Evolutionary conservation across 805 yeast genomes (phyloP).

Genomic region (Starmerella riodocensis): DNA sequence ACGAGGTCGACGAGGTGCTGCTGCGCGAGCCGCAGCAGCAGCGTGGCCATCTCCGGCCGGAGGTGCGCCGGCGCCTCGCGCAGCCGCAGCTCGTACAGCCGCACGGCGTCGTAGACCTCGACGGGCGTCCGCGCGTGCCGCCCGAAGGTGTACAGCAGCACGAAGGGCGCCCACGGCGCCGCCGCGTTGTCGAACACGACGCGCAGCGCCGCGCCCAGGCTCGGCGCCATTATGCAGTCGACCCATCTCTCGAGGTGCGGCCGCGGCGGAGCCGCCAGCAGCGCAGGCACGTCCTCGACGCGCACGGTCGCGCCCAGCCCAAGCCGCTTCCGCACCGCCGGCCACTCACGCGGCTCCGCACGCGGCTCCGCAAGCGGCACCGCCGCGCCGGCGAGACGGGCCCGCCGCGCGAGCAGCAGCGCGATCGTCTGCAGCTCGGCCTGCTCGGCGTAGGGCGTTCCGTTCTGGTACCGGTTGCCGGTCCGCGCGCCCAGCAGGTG

Average conservation of each 20-base stretch:
- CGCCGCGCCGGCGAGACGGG: too few relatives aligned
- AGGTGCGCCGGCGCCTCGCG: constrained; percentile 9
- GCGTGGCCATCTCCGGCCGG: constrained; percentile 18
- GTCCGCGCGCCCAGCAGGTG: constrained; percentile 12
- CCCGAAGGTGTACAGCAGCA: constrained; percentile 21
- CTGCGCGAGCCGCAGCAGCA: constrained; percentile 20
- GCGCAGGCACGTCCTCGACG: not conserved
- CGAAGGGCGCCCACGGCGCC: constrained; percentile 24
- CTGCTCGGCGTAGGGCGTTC: constrained; percentile 1
- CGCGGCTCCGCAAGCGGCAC: too few relatives aligned
- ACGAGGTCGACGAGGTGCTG: constrained; percentile 18
- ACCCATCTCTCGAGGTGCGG: constrained; percentile 3
- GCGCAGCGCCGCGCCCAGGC: constrained; percentile 17
- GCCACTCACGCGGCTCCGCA: not conserved
- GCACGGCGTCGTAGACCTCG: constrained; percentile 20
- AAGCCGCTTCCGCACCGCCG: not conserved
- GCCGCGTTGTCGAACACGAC: constrained; percentile 8
- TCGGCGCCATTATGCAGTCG: constrained; percentile 10
- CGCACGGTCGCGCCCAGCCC: not conserved
- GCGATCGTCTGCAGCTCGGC: constrained; percentile 9
- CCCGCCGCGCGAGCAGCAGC: not conserved
- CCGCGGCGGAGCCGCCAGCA: not conserved
- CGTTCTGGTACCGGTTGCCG: constrained; percentile 14
- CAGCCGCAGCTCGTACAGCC: constrained; percentile 15
- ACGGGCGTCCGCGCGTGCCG: constrained; percentile 18